A percentile compares a stretch with the other conserved stretches of the same genome.
Conservation (phyloP, 2,329 filamentous ascomycete species). For the Coleophoma cylindrospora region DNA sequence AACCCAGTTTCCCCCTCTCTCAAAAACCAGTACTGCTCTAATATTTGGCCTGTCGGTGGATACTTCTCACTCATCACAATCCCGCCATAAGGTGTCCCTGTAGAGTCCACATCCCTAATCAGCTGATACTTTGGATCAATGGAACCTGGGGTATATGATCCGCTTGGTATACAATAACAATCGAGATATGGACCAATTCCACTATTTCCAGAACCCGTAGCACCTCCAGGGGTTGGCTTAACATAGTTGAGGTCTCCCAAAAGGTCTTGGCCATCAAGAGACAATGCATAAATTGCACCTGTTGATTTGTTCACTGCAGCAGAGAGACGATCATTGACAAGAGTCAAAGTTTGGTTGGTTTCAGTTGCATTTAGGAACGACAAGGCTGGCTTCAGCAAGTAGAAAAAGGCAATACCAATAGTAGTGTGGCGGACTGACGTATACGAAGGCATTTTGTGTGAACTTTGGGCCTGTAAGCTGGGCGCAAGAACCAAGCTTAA, state of each 20-base stretch:
- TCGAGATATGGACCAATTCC: slow-evolving; percentile 56
- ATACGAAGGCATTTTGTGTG: too few species aligned
- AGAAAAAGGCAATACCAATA: too few species aligned
- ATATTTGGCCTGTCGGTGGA: slow-evolving; percentile 48
- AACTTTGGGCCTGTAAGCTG: too few species aligned
- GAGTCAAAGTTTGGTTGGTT: slow-evolving; percentile 24
- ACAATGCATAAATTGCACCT: slow-evolving; percentile 36
- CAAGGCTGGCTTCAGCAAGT: too few species aligned
- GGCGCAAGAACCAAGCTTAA: too few species aligned
- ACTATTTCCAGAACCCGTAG: slow-evolving; percentile 4
- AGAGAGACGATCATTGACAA: slow-evolving; percentile 38
- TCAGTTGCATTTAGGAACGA: slow-evolving; percentile 22
- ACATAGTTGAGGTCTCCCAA: slow-evolving; percentile 32
- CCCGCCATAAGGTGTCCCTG: slow-evolving; percentile 48
- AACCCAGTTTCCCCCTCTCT: slow-evolving; percentile 57
- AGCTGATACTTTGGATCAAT: slow-evolving; percentile 43
- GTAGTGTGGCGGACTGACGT: too few species aligned
- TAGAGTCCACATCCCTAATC: slow-evolving; percentile 44
- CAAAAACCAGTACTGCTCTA: slow-evolving; percentile 63
- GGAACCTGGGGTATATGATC: slow-evolving; percentile 53
- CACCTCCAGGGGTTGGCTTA: too few species aligned
- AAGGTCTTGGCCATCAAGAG: slow-evolving; percentile 45
- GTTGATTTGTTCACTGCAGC: slow-evolving; percentile 36
- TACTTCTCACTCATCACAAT: slow-evolving; percentile 56
- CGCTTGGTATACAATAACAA: slow-evolving; percentile 56